Base-by-base conservation (phyloP, 2,329 filamentous ascomycete genomes). In the Metarhizium robertsii region DNA sequence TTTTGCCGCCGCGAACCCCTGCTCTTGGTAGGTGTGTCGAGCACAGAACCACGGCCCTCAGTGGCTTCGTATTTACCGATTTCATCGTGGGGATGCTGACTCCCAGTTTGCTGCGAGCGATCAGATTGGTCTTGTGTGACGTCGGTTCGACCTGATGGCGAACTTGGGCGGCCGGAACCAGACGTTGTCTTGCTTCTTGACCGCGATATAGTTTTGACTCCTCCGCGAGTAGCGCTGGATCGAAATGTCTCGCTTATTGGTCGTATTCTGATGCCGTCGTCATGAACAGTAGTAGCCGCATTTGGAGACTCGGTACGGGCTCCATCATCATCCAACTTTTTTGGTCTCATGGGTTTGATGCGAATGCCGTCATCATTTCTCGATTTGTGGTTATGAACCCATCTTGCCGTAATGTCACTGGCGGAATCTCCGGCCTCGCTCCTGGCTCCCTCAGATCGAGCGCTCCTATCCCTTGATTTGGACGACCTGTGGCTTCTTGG, bases 281-380 rank as follows among this genome's bases (percentile, higher is more conserved):
- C 64, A 11, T 62, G 58, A 18, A 18, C 14, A 5, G 18, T 32
- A 29, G 48, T 30, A 14, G 43, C 10, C 3, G 49, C n/a, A 20
- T 48, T 42, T 43, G 14, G 6, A 2, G 78, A 73, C 10, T 62
- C 72, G 20, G 79, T 71, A 20, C 76, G 70, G 43, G 76, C 76
- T 2, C 75, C 75, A 56, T 76, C 72, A 55, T 74, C 68, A 10
- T 57, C 61, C 56, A 62, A 18, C 20, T 47, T 55, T 3, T 50
- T 45, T 29, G 46, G 10, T 7, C 2, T 49, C 8, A 20, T 7
- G 18, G 57, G 32, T 47, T 57, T 66, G 42, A 67, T 60, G 8
- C 66, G 62, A 32, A 67, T 67, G 3, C 67, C 62, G 56, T 71
- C 65, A 30, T 61, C 61, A 14, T 58, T 54, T 14, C 52, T 49